phyloP scores from a whole-genome alignment of 176 grass and related monocot species.

The Metroxylon sagu region DNA sequence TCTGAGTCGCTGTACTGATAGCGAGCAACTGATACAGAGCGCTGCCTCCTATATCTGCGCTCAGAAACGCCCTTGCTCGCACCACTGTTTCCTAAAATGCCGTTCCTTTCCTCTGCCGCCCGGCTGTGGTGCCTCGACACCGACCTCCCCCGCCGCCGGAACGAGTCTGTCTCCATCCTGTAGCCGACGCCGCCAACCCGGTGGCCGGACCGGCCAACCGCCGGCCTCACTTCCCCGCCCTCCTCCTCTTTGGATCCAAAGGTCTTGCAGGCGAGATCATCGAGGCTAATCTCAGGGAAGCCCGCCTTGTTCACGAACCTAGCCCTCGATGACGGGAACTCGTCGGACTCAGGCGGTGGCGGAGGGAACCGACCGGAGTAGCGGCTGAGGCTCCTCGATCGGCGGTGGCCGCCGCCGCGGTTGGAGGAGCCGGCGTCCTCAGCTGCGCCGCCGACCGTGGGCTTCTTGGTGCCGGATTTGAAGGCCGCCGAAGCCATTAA shows the following conservation, averaged over 20 bases:
- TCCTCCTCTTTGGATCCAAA: constrained; percentile 64
- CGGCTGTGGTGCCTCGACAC: constrained; percentile 50
- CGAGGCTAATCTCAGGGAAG: constrained; percentile 62
- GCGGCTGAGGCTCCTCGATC: constrained; percentile 76
- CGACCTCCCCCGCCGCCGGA: constrained; percentile 52
- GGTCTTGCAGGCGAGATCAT: constrained; percentile 90
- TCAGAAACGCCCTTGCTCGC: background rate
- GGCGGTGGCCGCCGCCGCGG: constrained; percentile 22
- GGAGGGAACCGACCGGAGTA: constrained; percentile 32
- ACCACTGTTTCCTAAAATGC: background rate
- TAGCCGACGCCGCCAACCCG: constrained; percentile 46
- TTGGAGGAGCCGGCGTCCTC: constrained; percentile 24
- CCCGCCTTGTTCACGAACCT: constrained; percentile 59
- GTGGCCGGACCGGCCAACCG: constrained; percentile 4
- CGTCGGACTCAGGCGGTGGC: constrained; percentile 37
- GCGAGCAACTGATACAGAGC: constrained; percentile 47
- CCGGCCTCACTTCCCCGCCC: constrained; percentile 25
- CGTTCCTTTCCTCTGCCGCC: constrained; percentile 1
- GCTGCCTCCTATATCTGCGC: constrained; percentile 9
- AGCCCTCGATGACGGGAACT: constrained; percentile 43
- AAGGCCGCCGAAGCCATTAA: constrained; percentile 18
- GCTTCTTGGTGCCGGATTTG: constrained; percentile 11
- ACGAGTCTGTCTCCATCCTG: constrained; percentile 60
- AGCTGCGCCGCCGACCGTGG: constrained; percentile 15
- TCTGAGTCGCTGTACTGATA: constrained; percentile 43